Conservation (phyloP, 176 grass and related monocot species). For the Oryza longistaminata region DNA sequence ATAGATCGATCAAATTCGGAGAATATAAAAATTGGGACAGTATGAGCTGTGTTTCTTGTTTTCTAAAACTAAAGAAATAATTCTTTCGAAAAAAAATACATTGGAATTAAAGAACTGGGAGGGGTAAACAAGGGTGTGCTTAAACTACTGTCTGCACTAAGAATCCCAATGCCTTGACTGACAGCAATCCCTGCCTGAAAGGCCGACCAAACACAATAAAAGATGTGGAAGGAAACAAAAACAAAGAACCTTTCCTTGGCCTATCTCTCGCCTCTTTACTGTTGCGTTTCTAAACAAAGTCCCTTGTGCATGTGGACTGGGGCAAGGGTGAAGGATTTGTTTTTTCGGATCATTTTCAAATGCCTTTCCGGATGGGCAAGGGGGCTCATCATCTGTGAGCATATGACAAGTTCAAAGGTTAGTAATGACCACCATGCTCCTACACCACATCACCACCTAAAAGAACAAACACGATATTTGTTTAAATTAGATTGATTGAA, state of each 20-base stretch:
- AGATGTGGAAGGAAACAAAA: slow-evolving; percentile 70
- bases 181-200: slow-evolving; percentile 32
- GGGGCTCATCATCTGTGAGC: not conserved
- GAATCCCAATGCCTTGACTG: slow-evolving; percentile 65
- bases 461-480: not conserved
- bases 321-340: not conserved
- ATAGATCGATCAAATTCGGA: not conserved
- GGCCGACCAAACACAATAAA: slow-evolving; percentile 61
- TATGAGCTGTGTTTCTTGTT: slow-evolving; percentile 39
- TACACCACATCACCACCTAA: not conserved
- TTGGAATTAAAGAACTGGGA: not conserved
- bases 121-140: not conserved
- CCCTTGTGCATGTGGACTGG: slow-evolving; percentile 25
- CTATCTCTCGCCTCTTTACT: slow-evolving; percentile 36
- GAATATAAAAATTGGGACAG: not conserved
- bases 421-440: slow-evolving; percentile 22
- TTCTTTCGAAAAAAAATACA: not conserved
- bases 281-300: slow-evolving; percentile 28
- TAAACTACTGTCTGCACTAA: slow-evolving; percentile 48
- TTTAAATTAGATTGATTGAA: not conserved
- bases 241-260: slow-evolving; percentile 46
- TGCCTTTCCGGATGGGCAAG: not conserved
- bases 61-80: not conserved
- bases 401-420: slow-evolving; percentile 1
- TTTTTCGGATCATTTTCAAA: slow-evolving; percentile 29